Percentiles rank a stretch among this genome's conserved stretches.
Evolutionary conservation across 768 basidiomycete species (phyloP).

Genomic region (Rhizopogon sp.): DNA sequence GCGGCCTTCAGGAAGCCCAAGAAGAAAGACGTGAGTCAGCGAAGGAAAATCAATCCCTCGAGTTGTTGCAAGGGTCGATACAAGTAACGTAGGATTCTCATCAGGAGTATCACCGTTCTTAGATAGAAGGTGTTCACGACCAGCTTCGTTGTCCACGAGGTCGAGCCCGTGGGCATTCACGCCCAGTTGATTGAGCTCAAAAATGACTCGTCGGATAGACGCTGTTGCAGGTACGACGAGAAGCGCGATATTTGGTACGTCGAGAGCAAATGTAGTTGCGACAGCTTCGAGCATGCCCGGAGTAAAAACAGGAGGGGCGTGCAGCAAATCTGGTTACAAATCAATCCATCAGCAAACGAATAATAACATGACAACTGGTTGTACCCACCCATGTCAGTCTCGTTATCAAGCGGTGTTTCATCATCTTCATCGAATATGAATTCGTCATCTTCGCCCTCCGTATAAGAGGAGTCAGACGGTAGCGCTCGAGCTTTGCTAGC

Average conservation of each 20-base stretch:
- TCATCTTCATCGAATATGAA: conserved; percentile 21
- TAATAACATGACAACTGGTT: background rate
- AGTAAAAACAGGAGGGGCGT: conserved; percentile 49
- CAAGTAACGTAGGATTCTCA: conserved; percentile 58
- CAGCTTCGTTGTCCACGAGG: conserved; percentile 38
- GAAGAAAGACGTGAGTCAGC: conserved; percentile 70
- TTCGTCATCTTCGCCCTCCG: conserved; percentile 4
- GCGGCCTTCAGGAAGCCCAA: conserved; percentile 52
- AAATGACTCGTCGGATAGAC: conserved; percentile 56
- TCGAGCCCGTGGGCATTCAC: conserved; percentile 64
- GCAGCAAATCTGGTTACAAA: conserved; percentile 35
- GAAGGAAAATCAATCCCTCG: conserved; percentile 71
- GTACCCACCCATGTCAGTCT: conserved; percentile 18
- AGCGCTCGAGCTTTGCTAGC: conserved; percentile 24
- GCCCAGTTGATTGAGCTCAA: conserved; percentile 60
- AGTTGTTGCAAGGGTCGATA: conserved; percentile 63
- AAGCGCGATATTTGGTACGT: conserved; percentile 63
- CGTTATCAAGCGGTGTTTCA: conserved; percentile 11
- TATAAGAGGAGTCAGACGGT: background rate
- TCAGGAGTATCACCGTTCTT: conserved; percentile 25
- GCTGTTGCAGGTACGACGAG: conserved; percentile 63
- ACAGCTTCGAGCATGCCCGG: conserved; percentile 59
- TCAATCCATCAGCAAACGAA: conserved; percentile 5
- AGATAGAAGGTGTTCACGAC: conserved; percentile 37
- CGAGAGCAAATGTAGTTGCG: conserved; percentile 65